These are phyloP conservation scores for Peronospora belbahrii DNA, from an alignment of 352 stramenopile genomes.

Conservation along the genomic window DNA sequence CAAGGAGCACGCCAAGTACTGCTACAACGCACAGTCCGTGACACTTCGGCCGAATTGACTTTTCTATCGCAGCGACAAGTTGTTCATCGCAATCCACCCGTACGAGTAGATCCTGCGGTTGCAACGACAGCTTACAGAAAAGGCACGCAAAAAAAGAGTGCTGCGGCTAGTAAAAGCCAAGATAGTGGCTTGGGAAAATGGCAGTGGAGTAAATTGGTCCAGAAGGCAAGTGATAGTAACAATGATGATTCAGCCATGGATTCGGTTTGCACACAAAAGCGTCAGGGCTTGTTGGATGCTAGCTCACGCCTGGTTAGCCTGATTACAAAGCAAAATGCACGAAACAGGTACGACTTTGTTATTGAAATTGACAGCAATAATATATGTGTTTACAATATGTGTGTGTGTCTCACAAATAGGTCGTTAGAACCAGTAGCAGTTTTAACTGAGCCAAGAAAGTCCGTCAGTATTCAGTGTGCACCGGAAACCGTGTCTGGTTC, in stretches of 20 bases:
- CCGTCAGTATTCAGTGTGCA: slow-evolving; percentile 19
- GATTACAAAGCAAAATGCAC: slow-evolving; percentile 26
- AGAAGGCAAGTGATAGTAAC: slow-evolving; percentile 24
- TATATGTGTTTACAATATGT: not conserved
- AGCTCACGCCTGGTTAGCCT: slow-evolving; percentile 22
- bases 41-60: slow-evolving; percentile 60
- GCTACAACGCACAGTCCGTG: slow-evolving; percentile 38
- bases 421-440: not conserved
- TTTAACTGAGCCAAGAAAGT: slow-evolving; percentile 10
- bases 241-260: slow-evolving; percentile 9
- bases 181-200: slow-evolving; percentile 45
- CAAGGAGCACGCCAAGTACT: slow-evolving; percentile 25
- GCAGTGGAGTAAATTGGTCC: slow-evolving; percentile 57
- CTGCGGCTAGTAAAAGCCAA: slow-evolving; percentile 10
- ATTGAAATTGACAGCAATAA: not conserved
- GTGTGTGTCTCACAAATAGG: not conserved
- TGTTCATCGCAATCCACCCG: slow-evolving; percentile 61
- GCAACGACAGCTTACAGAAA: slow-evolving; percentile 18
- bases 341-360: slow-evolving; percentile 15
- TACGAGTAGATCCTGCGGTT: slow-evolving; percentile 22
- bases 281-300: slow-evolving; percentile 18
- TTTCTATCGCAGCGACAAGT: slow-evolving; percentile 77
- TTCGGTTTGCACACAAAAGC: slow-evolving; percentile 17
- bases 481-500: slow-evolving; percentile 12
- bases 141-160: slow-evolving; percentile 30